These are phyloP conservation scores for Paraphysoderma sedebokerense DNA, from an alignment of 371 early-diverging fungal genomes.

Conservation along the genomic window DNA sequence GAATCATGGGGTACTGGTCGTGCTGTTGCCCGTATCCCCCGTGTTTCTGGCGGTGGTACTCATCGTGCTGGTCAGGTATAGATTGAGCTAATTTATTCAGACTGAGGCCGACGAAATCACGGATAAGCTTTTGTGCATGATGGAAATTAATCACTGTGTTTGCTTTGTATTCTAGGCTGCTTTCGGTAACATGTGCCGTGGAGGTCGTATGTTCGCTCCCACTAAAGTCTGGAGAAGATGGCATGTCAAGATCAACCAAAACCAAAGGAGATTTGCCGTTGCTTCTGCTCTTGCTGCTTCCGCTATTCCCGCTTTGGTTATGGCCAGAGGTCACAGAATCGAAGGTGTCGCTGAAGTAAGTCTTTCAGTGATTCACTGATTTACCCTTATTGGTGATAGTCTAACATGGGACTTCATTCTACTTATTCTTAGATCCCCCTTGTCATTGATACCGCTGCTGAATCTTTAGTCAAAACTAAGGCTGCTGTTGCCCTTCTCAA, in stretches of 20 bases:
- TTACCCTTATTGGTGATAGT: too few species aligned
- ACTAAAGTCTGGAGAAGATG: conserved; percentile 99
- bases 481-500: conserved; percentile 86
- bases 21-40: conserved; percentile 99
- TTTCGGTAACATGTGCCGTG: conserved; percentile 99
- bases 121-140: too few species aligned
- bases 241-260: conserved; percentile 97
- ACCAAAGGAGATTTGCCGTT: conserved; percentile 96
- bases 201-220: conserved; percentile 99
- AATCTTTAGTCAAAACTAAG: conserved; percentile 89
- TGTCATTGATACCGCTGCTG: conserved; percentile 69
- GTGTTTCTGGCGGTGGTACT: conserved; percentile 98
- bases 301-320: conserved; percentile 87
- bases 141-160: too few species aligned
- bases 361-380: too few species aligned
- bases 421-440: too few species aligned
- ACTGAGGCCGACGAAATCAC: too few species aligned
- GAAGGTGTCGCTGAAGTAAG: conserved; percentile 84
- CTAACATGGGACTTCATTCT: too few species aligned
- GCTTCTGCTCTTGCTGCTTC: conserved; percentile 98
- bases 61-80: conserved; percentile 99
- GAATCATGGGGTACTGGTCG: conserved; percentile 99
- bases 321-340: conserved; percentile 98
- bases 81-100: too few species aligned
- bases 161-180: too few species aligned